A percentile compares a stretch with the other conserved stretches of the same genome.
Conservation (phyloP, 768 basidiomycete species). For the Suillus decipiens region DNA sequence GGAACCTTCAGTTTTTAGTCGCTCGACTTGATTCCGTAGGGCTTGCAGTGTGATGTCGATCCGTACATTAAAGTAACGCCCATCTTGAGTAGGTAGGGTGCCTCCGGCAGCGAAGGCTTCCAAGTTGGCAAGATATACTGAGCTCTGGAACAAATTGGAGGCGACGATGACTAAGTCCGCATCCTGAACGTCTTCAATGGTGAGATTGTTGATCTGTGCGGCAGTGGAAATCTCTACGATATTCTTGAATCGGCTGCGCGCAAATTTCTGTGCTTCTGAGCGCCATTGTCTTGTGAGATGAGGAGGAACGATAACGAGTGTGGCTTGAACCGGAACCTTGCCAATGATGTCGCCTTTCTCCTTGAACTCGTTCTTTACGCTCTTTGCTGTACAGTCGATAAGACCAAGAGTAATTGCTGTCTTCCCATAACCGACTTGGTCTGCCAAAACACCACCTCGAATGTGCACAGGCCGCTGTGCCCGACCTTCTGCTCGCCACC, state of each 20-base stretch:
- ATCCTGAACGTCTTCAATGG: slow-evolving; percentile 71
- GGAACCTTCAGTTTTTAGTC: slow-evolving; percentile 65
- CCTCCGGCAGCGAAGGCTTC: slow-evolving; percentile 69
- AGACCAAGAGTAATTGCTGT: slow-evolving; percentile 93
- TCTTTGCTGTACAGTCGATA: slow-evolving; percentile 68
- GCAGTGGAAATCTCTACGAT: slow-evolving; percentile 70
- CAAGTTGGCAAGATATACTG: slow-evolving; percentile 75
- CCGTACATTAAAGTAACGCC: slow-evolving; percentile 87
- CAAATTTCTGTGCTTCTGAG: slow-evolving; percentile 83
- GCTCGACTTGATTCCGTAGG: slow-evolving; percentile 66
- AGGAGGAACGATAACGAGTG: slow-evolving; percentile 84
- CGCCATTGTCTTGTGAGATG: slow-evolving; percentile 92
- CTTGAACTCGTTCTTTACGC: slow-evolving; percentile 58
- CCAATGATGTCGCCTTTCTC: slow-evolving; percentile 49
- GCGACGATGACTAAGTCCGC: slow-evolving; percentile 89
- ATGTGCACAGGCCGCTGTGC: slow-evolving; percentile 75
- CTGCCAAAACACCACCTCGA: slow-evolving; percentile 90
- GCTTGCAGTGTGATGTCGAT: slow-evolving; percentile 61
- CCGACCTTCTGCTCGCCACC: slow-evolving; percentile 94
- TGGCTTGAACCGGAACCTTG: slow-evolving; percentile 77
- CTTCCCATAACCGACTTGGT: slow-evolving; percentile 97
- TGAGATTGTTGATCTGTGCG: slow-evolving; percentile 67
- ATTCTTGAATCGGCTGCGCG: slow-evolving; percentile 42
- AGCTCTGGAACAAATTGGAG: slow-evolving; percentile 81
- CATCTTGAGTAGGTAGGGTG: slow-evolving; percentile 72